Base-by-base conservation (phyloP, 2,329 filamentous ascomycete genomes). In the Verticillium isaacii region DNA sequence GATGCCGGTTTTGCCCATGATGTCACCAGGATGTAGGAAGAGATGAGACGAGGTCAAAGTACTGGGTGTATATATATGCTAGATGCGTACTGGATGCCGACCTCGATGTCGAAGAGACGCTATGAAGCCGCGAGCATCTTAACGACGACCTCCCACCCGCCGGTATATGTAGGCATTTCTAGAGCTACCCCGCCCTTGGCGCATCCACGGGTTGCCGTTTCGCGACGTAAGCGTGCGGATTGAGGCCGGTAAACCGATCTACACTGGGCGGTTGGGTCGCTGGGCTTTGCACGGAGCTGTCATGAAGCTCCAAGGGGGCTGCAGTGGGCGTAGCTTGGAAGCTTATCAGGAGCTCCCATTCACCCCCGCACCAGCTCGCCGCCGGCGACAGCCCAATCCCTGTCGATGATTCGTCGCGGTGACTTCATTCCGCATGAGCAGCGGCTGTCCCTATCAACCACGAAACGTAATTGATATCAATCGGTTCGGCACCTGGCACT, bases 1-100 rank as follows among this genome's bases (percentile, higher is more conserved):
- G 66, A 94, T 88, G 45, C 77, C 61, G 32, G 63, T 62, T 36
- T 66, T 79, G 1, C 89, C 90, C 83, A 93, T 83, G 71, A n/a
- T 62, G n/a, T 29, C 45, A 25, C 45, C 11, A 29, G 19, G 4
- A 12, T 9, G 12, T 19, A 52, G n/a, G 9, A 36, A 9, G 34
- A 36, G 34, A 36, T 36, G 23, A 15, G 12, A 25, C 8, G 8
- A 23, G 17, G 12, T 36, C 15, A 11, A 36, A 7, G 14, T 37
- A 4, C 17, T n/a, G 55, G 34, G 6, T 37, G 36, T 37, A 15
- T 45, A 15, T 45, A 15, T 45, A 29, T 29, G 29, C 29, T 29
- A 29, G 29, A 29, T 45, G n/a, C n/a, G 39, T 23, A 45, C 25
- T 9, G 34, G 32, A 50, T 19, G 32, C 5, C n/a, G 29, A 17